Base-by-base conservation (phyloP, 2,329 filamentous ascomycete species). In the Ascosphaera pollenicola region DNA sequence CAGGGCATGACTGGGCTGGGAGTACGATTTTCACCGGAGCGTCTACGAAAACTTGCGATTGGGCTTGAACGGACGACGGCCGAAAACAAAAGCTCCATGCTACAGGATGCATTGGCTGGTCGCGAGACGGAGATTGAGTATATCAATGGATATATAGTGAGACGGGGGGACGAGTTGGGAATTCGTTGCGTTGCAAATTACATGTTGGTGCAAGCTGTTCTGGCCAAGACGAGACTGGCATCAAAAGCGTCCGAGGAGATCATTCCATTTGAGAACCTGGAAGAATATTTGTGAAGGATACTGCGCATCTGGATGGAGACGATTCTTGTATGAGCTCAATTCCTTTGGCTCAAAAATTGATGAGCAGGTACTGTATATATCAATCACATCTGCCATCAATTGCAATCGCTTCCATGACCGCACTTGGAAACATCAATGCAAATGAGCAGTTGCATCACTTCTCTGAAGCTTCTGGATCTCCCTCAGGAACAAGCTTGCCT, bases 81-180 rank as follows among this genome's bases (percentile, higher is more conserved):
- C 10, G 57, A 68, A 40, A 71, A 74, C 39, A 60, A 65, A 4
- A 80, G 73, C 48, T 68, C 64, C 16, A 83, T 92, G 73, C 60
- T 80, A 4, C 65, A 68, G 39, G 72, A 77, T 48, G 62, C 85
- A 10, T 59, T 70, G 8, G 54, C 58, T 1, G 77, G 79, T 1
- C 59, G 61, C 43, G 58, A 64, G 42, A 83, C 81, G 0, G 83
- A 93, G 49, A 70, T 94, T 32, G 72, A 85, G 36, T 92, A 77
- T 50, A 69, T 87, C 47, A 94, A 91, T 53, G 87, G 85, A 1
- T 98, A 87, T 59, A 78, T 98, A 43, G 66, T 91, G 24, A 66
- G 63, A 38, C 69, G 77, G 32, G 89, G 79, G 0, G 66, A 70
- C 48, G 70, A 80, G 52, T 49, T 85, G 43, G 80, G 81, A 1